phyloP scores from a whole-genome alignment of 31 red algal genomes.

The Asparagopsis taxiformis region DNA sequence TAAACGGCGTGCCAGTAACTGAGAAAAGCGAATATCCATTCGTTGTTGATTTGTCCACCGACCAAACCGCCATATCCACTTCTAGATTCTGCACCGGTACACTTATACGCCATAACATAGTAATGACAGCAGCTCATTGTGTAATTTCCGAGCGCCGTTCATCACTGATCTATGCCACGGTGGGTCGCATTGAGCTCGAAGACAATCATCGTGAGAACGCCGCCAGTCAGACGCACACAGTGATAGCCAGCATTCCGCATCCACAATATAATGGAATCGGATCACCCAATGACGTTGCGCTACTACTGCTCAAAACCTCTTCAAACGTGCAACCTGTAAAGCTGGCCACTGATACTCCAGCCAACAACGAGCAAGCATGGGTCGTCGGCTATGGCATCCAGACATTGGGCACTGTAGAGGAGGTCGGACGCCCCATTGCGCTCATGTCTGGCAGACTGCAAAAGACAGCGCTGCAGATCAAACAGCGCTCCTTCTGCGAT shows the following conservation, averaged over 20 bases:
- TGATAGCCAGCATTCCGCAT: constrained; percentile 64
- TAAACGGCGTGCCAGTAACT: constrained; percentile 61
- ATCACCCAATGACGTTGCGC: constrained; percentile 64
- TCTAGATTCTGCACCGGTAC: constrained; percentile 74
- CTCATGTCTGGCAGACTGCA: constrained; percentile 75
- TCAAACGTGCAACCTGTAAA: constrained; percentile 30
- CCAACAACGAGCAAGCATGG: constrained; percentile 35
- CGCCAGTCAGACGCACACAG: constrained; percentile 28
- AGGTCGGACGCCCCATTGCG: constrained; percentile 32
- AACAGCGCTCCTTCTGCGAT: constrained; percentile 60
- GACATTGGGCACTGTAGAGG: constrained; percentile 69
- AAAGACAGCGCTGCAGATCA: constrained; percentile 51
- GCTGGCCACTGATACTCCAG: constrained; percentile 34
- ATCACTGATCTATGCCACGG: constrained; percentile 42
- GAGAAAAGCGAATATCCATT: constrained; percentile 59
- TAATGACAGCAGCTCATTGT: constrained; percentile 79
- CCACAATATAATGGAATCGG: constrained; percentile 62
- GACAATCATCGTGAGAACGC: constrained; percentile 51
- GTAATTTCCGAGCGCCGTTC: constrained; percentile 55
- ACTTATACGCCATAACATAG: constrained; percentile 37
- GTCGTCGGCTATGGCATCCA: constrained; percentile 79
- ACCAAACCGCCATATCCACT: constrained; percentile 54
- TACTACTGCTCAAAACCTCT: constrained; percentile 57
- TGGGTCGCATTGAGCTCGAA: constrained; percentile 54
- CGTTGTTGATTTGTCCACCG: constrained; percentile 63